Percentiles rank a stretch among this genome's conserved stretches.
These are phyloP conservation scores for Malassezia brasiliensis DNA, from an alignment of 1,284 basidiomycete species.

Conservation along the genomic window DNA sequence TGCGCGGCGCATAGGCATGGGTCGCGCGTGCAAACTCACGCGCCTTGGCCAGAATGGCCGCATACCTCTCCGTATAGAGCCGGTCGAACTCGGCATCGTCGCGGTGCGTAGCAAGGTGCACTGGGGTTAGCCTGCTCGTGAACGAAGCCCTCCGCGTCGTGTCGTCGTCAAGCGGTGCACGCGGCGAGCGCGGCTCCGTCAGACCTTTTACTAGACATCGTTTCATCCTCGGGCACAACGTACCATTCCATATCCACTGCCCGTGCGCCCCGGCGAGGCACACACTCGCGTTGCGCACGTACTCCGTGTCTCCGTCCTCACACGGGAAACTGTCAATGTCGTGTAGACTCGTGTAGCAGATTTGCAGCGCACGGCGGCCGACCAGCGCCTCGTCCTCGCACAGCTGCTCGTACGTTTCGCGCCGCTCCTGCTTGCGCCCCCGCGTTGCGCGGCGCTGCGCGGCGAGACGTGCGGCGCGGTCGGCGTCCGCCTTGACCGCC, in stretches of 20 bases:
- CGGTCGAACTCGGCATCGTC: slow-evolving; percentile 69
- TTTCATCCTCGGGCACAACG: slow-evolving; percentile 4
- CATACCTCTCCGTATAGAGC: slow-evolving; percentile 64
- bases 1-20: slow-evolving; percentile 59
- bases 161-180: background rate
- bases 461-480: slow-evolving; percentile 25
- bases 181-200: slow-evolving; percentile 14
- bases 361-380: slow-evolving; percentile 52
- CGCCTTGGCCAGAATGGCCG: slow-evolving; percentile 63
- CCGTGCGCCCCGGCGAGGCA: slow-evolving; percentile 72
- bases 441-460: slow-evolving; percentile 12
- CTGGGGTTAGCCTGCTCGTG: slow-evolving; percentile 50
- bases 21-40: slow-evolving; percentile 63
- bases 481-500: slow-evolving; percentile 50
- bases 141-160: slow-evolving; percentile 4
- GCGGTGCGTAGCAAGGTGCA: slow-evolving; percentile 70
- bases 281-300: slow-evolving; percentile 71
- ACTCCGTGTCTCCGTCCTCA: slow-evolving; percentile 70
- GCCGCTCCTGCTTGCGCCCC: slow-evolving; percentile 9
- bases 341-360: slow-evolving; percentile 81
- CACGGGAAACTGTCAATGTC: slow-evolving; percentile 83
- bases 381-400: slow-evolving; percentile 15
- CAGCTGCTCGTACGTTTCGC: slow-evolving; percentile 14
- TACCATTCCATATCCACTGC: slow-evolving; percentile 60
- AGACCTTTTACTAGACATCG: slow-evolving; percentile 38